Percentiles rank a stretch among this genome's conserved stretches.
Conservation (phyloP, 306 rosid genomes). For the Casuarina equisetifolia region DNA sequence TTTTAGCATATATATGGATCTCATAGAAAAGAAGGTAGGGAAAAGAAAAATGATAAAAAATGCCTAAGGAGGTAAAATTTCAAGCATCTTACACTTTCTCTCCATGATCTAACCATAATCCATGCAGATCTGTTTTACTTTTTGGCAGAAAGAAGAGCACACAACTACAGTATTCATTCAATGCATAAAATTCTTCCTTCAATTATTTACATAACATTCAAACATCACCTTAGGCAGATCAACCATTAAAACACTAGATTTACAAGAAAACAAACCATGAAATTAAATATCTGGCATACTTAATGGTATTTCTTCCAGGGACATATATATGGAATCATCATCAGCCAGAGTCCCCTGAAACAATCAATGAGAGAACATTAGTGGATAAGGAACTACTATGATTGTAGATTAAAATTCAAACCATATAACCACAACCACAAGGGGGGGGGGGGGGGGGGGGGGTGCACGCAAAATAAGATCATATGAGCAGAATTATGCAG, state of each 20-base stretch:
- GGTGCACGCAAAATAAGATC: constrained; percentile 6
- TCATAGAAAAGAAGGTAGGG: neutral
- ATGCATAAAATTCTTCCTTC: constrained; percentile 19
- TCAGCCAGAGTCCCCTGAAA: constrained; percentile 85
- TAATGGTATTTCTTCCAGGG: constrained; percentile 92
- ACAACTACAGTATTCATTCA: constrained; percentile 6
- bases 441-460: constrained; percentile 1
- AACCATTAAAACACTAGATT: constrained; percentile 26
- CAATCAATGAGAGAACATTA: constrained; percentile 27
- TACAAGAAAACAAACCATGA: constrained; percentile 45
- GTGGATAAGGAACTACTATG: constrained; percentile 12
- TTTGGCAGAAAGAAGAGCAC: neutral
- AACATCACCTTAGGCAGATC: constrained; percentile 29
- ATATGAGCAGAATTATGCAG: neutral
- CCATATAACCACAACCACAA: neutral
- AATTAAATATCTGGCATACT: constrained; percentile 66
- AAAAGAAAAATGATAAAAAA: constrained; percentile 4
- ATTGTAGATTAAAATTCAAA: neutral
- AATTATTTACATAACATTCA: constrained; percentile 20
- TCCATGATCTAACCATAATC: neutral
- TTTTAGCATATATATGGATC: neutral
- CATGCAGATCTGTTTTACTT: neutral
- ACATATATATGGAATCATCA: constrained; percentile 96
- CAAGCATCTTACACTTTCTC: neutral
- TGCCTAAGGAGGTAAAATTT: neutral